Percentiles rank a stretch among this genome's conserved stretches.
These are phyloP conservation scores for Aspergillus quadricinctus DNA, from an alignment of 2,329 filamentous ascomycete genomes.

Conservation along the genomic window DNA sequence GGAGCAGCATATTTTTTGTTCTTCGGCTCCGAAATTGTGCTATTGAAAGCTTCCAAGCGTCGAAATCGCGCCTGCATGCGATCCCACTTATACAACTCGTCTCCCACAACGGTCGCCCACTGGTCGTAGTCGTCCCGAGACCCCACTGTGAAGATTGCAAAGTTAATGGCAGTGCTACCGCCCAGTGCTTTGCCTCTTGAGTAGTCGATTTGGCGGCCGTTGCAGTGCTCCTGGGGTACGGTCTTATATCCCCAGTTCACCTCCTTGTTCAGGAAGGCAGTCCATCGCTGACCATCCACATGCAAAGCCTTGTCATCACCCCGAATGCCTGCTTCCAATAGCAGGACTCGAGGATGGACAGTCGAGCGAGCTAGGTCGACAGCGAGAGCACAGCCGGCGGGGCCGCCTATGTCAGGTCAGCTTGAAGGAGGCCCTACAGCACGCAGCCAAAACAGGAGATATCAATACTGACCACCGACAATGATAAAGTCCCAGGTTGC, in stretches of 20 bases:
- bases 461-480: slow-evolving; percentile 14
- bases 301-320: slow-evolving; percentile 48
- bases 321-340: slow-evolving; percentile 57
- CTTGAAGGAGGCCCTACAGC: background rate
- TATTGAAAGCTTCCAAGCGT: slow-evolving; percentile 52
- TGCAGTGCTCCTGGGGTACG: slow-evolving; percentile 40
- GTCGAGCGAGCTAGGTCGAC: slow-evolving; percentile 47
- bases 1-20: slow-evolving; percentile 48
- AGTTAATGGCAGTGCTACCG: slow-evolving; percentile 53
- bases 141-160: slow-evolving; percentile 52
- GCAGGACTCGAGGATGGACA: slow-evolving; percentile 50
- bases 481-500: slow-evolving; percentile 14
- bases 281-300: slow-evolving; percentile 53
- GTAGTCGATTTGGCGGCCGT: slow-evolving; percentile 45
- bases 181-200: slow-evolving; percentile 50
- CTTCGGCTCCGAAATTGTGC: slow-evolving; percentile 32
- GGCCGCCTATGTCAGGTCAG: slow-evolving; percentile 46
- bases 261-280: slow-evolving; percentile 46
- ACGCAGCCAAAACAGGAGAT: background rate
- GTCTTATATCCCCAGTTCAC: slow-evolving; percentile 55
- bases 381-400: slow-evolving; percentile 56
- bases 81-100: slow-evolving; percentile 55
- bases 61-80: slow-evolving; percentile 50
- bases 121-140: slow-evolving; percentile 58
- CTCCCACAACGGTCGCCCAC: slow-evolving; percentile 54